Percentiles rank a stretch among this genome's conserved stretches.
These are phyloP conservation scores for Candida verbasci DNA, from an alignment of 805 yeast genomes.

Conservation along the genomic window DNA sequence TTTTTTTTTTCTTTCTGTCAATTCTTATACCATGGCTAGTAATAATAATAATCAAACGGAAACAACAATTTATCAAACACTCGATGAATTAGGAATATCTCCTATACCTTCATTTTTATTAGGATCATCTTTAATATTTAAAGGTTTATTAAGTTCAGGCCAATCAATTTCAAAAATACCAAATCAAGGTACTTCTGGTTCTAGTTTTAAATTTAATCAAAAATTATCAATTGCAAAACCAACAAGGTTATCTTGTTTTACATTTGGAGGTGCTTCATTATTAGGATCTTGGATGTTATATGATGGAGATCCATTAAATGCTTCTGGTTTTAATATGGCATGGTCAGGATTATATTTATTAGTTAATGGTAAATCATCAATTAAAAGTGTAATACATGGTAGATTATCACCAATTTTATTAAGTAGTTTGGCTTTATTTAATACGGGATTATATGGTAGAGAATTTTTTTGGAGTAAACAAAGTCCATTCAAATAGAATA, in stretches of 20 bases:
- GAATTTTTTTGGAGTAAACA: slow-evolving; percentile 8
- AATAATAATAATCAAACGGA: neutral
- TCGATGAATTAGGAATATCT: slow-evolving; percentile 6
- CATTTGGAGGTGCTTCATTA: slow-evolving; percentile 60
- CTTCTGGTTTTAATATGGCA: slow-evolving; percentile 75
- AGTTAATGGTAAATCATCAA: slow-evolving; percentile 61
- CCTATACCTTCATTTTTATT: slow-evolving; percentile 10
- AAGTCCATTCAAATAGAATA: slow-evolving; percentile 7
- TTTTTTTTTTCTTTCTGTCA: too few relatives aligned
- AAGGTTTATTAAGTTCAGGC: slow-evolving; percentile 1
- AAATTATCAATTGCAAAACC: slow-evolving; percentile 21
- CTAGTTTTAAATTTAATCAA: slow-evolving; percentile 5
- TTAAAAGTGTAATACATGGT: slow-evolving; percentile 50
- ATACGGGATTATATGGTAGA: slow-evolving; percentile 60
- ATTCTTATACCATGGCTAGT: neutral
- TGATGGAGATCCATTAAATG: slow-evolving; percentile 75
- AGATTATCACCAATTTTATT: slow-evolving; percentile 61
- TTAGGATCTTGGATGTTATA: slow-evolving; percentile 69
- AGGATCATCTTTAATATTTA: slow-evolving; percentile 6
- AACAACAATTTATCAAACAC: neutral
- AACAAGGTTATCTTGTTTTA: slow-evolving; percentile 37
- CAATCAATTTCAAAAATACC: neutral
- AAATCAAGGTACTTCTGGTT: slow-evolving; percentile 4
- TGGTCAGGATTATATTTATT: slow-evolving; percentile 76
- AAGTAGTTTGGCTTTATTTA: slow-evolving; percentile 54